Evolutionary conservation across 208 protist genomes (phyloP), one percentile per base, ranked within the genome.

Genomic region (Wallacemonas sp.): DNA sequence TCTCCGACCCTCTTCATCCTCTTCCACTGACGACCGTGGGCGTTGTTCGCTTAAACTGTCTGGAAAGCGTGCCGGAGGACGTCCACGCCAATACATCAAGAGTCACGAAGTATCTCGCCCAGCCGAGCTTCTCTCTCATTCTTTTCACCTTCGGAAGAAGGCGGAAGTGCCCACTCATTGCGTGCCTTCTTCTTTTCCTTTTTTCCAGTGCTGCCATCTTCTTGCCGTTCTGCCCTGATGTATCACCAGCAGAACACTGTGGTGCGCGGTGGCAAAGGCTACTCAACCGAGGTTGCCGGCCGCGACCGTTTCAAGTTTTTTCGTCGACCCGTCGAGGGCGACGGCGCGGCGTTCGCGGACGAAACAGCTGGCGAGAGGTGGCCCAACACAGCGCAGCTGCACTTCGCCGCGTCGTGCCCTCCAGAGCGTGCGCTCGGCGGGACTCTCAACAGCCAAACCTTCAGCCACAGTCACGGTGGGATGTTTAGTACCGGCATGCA

Each of bases 261-360:
- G 15, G 73, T 91, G 36, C 63, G 68, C 2, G 76, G 82, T 15
- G 80, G 85, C 27, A 71, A 75, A 32, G 83, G 78, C 36, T 93
- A 80, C 68, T 52, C 68, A 12, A 87, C 87, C 22, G 89, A 97
- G 76, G 60, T 95, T 24, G 87, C 72, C 3, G 92, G 92, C 30
- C 76, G 92, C 4, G 92, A 97, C 46, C 89, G 89, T 4, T 79
- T 85, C 41, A 89, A 87, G 50, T 97, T 92, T 64, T 97, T 97
- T 55, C 82, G 86, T 1, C 81, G 85, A 1, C 89, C 92, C 15
- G 79, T 92, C 1, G 89, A 93, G 59, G 66, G 76, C 3, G 61
- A 72, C 30, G 73, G 74, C 38, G 70, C 54, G 12, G 55, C 67
- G 8, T 32, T 53, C 6, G 38, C 63, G 1, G 46, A 62, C 46